These are phyloP conservation scores for Macadamia tetraphylla DNA, from an alignment of 164 flowering plant species.

Conservation along the genomic window DNA sequence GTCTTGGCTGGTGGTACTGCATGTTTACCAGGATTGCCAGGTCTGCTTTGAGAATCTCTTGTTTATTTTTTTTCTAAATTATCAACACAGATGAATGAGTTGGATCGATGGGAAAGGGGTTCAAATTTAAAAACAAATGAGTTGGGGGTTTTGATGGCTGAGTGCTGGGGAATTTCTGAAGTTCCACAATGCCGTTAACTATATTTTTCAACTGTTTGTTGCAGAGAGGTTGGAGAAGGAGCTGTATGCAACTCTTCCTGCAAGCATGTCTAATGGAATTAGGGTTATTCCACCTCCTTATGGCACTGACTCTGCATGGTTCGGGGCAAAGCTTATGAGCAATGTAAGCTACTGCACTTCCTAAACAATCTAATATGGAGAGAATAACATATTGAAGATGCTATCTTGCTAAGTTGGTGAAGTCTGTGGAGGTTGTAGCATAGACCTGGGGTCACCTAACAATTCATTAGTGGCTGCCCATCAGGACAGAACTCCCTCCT, in stretches of 20 bases:
- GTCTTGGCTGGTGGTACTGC: conserved; percentile 88
- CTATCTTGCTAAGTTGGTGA: no score
- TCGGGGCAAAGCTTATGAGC: conserved; percentile 79
- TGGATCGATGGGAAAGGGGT: neutral
- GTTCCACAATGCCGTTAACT: conserved; percentile 2
- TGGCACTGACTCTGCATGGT: conserved; percentile 84
- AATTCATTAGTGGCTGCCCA: no score
- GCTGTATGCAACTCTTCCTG: conserved; percentile 41
- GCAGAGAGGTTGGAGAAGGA: conserved; percentile 89
- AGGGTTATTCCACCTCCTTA: conserved; percentile 77
- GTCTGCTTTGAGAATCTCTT: conserved; percentile 23
- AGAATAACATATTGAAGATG: neutral
- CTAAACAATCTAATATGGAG: neutral
- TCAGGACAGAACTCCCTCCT: no score
- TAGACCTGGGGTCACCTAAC: no score
- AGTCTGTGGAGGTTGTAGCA: no score
- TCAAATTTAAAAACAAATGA: neutral
- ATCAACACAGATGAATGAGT: no score
- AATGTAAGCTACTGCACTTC: conserved; percentile 50
- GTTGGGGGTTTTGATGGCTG: neutral
- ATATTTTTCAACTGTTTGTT: conserved; percentile 6
- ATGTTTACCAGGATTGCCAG: conserved; percentile 89
- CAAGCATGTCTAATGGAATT: conserved; percentile 47
- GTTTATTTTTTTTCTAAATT: neutral
- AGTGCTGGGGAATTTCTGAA: neutral